Base-by-base conservation (phyloP, 169 alveolate genomes). In the Ichthyophthirius multifiliis region DNA sequence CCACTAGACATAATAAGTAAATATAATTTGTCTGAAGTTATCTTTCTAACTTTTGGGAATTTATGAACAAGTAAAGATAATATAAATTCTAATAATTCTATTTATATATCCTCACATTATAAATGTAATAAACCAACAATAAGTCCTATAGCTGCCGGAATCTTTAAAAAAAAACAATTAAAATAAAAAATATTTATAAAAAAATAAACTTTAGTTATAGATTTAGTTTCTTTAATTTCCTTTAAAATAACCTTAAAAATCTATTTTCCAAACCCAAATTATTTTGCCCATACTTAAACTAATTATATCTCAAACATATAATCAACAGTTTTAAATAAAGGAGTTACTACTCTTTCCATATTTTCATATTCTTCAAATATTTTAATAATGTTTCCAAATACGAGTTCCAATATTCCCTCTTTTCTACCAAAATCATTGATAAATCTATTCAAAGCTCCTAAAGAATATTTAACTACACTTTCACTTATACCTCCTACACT, bases 401-500 rank as follows among this genome's bases (percentile, higher is more conserved):
- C 73, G 65, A 32, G 27, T 27, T 10, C 5, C 1, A 81, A 43
- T 3, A 74, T 43, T 63, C n/a, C 85, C 46, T 85, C 48, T 83
- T 65, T 75, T 27, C 73, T 6, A 88, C 74, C 75, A 81, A 82
- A n/a, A n/a, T 44, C 30, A 67, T n/a, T 64, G 10, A 91, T 75
- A 63, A 75, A 78, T 31, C 86, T 65, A 31, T 87, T 79, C 34
- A 88, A 43, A 3, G 84, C 88, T 43, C 76, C 81, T 6, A 74
- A 76, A 41, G 92, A 76, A 16, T 83, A 82, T 83, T 90, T 94
- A 43, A 89, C 73, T 15, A 93, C 92, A 27, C 89, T 84, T 77
- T 94, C 97, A 65, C 94, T 91, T 2, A 94, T 82, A 20, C 97
- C 94, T n/a, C 96, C 94, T 15, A 88, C 87, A 39, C 93, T 83